Base-by-base conservation (phyloP, 2,329 filamentous ascomycete genomes). In the Fusarium sp. region DNA sequence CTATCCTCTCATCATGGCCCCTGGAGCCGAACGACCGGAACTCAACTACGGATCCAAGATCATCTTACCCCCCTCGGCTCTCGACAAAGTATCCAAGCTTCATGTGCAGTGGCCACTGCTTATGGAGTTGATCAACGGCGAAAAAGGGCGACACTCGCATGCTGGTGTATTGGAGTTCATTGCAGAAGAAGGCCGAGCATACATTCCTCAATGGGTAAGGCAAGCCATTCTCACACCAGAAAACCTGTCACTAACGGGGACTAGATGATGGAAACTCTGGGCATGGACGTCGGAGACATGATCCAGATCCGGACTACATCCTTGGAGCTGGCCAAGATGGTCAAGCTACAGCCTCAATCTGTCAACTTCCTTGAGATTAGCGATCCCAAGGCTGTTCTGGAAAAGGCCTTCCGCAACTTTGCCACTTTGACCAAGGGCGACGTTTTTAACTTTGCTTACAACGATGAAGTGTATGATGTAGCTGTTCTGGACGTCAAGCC, bases 41-140 rank as follows among this genome's bases (percentile, higher is more conserved):
- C 90, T 97, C 66, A 98, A 98, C 84, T 94, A 96, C 78, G 96
- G 96, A 72, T 97, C 95, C 81, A 99, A 99, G 84, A 95, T 99
- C 75, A 93, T 99, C 78, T 90, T 99, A 68, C 96, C 96, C n/a
- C 92, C 96, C 0, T 97, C 94, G 36, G 95, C 96, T 7, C 88
- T 99, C 57, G 95, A 99, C 84, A 99, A 98, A 81, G 92, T 99
- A 73, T 98, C 96, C 17, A 89, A 94, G 76, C 84, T 99, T 17
- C 95, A 98, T 80, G 97, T 99, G 67, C 94, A 97, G 78, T 99
- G 97, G 84, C 96, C 96, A 9, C 93, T 99, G 85, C 88, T 98
- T 71, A 97, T 99, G 84, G 95, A 99, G 87, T 86, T 99, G 71
- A 92, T 93, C 74, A 99, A 98, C 77, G 94, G 94, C 24, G 89